These are phyloP conservation scores for Melampsora larici-populina DNA, from an alignment of 1,284 basidiomycete species.

Conservation along the genomic window DNA sequence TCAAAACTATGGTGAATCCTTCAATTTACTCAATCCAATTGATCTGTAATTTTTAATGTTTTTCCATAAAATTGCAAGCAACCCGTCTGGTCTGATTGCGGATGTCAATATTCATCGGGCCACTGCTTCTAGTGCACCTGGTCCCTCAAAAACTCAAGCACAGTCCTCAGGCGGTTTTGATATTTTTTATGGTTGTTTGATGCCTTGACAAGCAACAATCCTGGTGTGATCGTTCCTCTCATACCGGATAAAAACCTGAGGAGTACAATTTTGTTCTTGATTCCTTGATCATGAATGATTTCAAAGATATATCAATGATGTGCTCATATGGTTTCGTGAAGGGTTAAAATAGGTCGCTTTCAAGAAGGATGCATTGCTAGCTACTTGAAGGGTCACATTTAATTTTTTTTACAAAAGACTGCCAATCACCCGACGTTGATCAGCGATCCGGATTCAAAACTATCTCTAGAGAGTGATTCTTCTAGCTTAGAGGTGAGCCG, in stretches of 20 bases:
- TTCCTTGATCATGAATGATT: too few species aligned
- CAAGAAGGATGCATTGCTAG: slow-evolving; percentile 55
- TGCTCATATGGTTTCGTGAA: too few species aligned
- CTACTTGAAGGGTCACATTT: slow-evolving; percentile 54
- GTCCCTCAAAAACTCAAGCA: slow-evolving; percentile 46
- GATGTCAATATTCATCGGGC: slow-evolving; percentile 10
- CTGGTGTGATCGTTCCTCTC: slow-evolving; percentile 93
- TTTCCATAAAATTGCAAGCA: not conserved
- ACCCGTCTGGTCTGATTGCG: not conserved
- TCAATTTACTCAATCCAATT: not conserved
- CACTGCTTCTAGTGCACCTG: slow-evolving; percentile 45
- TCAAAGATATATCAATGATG: too few species aligned
- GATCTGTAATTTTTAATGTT: not conserved
- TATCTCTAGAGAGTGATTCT: slow-evolving; percentile 55
- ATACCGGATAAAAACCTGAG: slow-evolving; percentile 93
- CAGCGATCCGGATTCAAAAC: slow-evolving; percentile 55
- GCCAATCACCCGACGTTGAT: slow-evolving; percentile 55
- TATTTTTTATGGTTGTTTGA: slow-evolving; percentile 98
- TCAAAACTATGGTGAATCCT: slow-evolving; percentile 69
- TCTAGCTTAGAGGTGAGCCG: slow-evolving; percentile 53
- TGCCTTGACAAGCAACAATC: slow-evolving; percentile 82
- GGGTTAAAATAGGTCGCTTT: slow-evolving; percentile 51
- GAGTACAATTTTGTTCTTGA: slow-evolving; percentile 53
- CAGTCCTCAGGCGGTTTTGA: slow-evolving; percentile 87
- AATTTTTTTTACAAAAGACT: slow-evolving; percentile 56